These are phyloP conservation scores for Cercophora sp. DNA, from an alignment of 495 filamentous ascomycete species.

Conservation along the genomic window DNA sequence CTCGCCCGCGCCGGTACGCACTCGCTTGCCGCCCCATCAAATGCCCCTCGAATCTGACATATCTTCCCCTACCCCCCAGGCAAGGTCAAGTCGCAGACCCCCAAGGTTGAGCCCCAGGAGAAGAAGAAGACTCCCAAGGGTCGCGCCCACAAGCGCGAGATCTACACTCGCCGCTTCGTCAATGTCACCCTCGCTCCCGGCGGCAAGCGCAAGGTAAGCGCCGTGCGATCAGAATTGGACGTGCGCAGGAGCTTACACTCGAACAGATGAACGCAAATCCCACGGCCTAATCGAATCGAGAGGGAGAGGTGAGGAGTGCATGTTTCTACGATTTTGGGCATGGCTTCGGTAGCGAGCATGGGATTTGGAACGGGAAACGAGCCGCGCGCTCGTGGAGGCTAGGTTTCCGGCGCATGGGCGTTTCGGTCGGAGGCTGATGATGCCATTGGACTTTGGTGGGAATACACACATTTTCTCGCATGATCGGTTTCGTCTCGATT, in stretches of 20 bases:
- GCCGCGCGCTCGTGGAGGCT: conserved; percentile 3
- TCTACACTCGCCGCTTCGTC: conserved; percentile 96
- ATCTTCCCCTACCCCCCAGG: too few relatives aligned
- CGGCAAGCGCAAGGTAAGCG: conserved; percentile 95
- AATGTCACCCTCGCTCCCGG: conserved; percentile 94
- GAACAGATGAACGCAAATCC: conserved; percentile 51
- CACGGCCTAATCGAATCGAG: conserved; percentile 32
- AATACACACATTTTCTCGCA: conserved; percentile 3
- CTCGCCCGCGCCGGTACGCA: conserved; percentile 84
- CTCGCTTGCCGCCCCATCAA: not conserved
- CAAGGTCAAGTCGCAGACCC: conserved; percentile 48
- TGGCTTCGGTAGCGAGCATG: not conserved
- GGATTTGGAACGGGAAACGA: not conserved
- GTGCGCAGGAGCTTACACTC: too few relatives aligned
- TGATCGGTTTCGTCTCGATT: not conserved
- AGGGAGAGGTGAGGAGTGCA: not conserved
- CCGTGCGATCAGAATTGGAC: too few relatives aligned
- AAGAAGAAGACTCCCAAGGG: conserved; percentile 94
- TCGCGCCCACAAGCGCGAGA: conserved; percentile 94
- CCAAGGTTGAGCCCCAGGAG: conserved; percentile 77
- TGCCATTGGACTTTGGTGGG: conserved; percentile 2
- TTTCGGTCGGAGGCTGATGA: conserved; percentile 23
- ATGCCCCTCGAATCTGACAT: too few relatives aligned
- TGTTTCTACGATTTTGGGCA: not conserved
- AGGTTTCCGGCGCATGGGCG: conserved; percentile 15